A percentile compares a stretch with the other conserved stretches of the same genome.
Conservation (phyloP, 495 filamentous ascomycete genomes). For the Penicillium maclennaniae region DNA sequence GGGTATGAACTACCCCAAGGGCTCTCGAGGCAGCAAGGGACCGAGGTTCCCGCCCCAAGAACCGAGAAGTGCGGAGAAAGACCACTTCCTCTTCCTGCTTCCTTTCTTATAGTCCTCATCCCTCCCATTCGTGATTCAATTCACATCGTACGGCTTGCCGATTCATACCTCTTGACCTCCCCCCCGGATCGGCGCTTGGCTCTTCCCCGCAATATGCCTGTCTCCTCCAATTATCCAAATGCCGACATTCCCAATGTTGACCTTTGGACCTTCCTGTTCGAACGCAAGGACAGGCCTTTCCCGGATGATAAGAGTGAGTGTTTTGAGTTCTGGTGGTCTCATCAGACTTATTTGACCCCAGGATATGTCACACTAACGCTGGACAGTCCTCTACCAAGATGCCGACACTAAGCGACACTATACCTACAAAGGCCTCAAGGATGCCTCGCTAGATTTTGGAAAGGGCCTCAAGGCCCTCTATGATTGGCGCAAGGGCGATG, state of each 20-base stretch:
- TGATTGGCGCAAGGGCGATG: constrained; percentile 79
- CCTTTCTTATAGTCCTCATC: constrained; percentile 3
- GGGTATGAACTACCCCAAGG: constrained; percentile 2
- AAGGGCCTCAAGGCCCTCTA: constrained; percentile 67
- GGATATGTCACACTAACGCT: constrained; percentile 11
- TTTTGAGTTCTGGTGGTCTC: not conserved
- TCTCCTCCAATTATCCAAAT: constrained; percentile 36
- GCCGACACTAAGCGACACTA: constrained; percentile 67
- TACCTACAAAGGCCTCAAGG: constrained; percentile 66
- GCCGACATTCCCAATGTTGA: constrained; percentile 49
- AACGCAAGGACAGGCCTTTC: constrained; percentile 63
- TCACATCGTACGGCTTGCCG: not conserved
- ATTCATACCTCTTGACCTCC: not conserved
- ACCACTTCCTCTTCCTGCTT: not conserved
- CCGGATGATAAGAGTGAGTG: constrained; percentile 52
- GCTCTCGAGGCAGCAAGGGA: not conserved
- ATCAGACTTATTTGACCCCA: not conserved
- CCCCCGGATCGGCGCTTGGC: constrained; percentile 16
- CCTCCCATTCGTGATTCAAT: not conserved
- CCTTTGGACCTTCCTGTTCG: constrained; percentile 76
- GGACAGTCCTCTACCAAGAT: constrained; percentile 76
- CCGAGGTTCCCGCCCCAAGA: constrained; percentile 15
- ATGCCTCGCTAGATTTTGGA: constrained; percentile 69
- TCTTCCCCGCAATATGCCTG: constrained; percentile 38
- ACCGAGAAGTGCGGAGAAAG: constrained; percentile 17